Evolutionary conservation across 202 grass and related monocot species (phyloP).

Genomic region (Panicum virgatum): DNA sequence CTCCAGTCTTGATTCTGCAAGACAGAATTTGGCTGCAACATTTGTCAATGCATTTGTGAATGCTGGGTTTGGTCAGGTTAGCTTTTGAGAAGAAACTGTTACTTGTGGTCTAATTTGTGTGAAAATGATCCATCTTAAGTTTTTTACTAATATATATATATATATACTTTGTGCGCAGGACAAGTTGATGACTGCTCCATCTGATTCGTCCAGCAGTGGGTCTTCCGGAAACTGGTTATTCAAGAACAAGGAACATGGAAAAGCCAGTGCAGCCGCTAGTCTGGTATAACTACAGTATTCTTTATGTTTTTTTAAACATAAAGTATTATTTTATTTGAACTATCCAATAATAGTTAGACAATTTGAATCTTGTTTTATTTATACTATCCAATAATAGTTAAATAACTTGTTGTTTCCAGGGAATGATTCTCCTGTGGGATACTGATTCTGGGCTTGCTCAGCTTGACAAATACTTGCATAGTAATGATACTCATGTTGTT

Average conservation of each 20-base stretch:
- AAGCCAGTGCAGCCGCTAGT: constrained; percentile 92
- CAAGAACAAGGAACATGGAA: constrained; percentile 98
- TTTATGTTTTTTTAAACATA: constrained; percentile 26
- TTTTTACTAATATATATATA: too few species aligned
- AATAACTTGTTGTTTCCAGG: constrained; percentile 45
- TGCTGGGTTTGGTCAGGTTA: constrained; percentile 98
- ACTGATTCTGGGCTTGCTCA: constrained; percentile 85
- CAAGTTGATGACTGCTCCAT: constrained; percentile 85
- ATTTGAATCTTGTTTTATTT: neutral
- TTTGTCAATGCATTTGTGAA: constrained; percentile 99
- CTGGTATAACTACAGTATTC: constrained; percentile 56
- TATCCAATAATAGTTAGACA: neutral
- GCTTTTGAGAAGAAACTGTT: constrained; percentile 20
- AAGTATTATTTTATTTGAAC: constrained; percentile 3
- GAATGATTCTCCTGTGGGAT: constrained; percentile 99
- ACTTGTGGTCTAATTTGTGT: neutral
- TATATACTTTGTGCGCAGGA: constrained; percentile 60
- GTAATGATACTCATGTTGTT: constrained; percentile 89
- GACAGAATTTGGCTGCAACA: constrained; percentile 94
- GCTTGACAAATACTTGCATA: constrained; percentile 94
- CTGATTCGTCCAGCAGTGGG: constrained; percentile 77
- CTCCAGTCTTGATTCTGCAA: constrained; percentile 96
- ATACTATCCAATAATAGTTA: constrained; percentile 4
- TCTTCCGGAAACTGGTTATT: constrained; percentile 93
- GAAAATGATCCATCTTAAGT: constrained; percentile 14